phyloP scores from a whole-genome alignment of 345 rosid genomes.

The Atalantia buxifolia region DNA sequence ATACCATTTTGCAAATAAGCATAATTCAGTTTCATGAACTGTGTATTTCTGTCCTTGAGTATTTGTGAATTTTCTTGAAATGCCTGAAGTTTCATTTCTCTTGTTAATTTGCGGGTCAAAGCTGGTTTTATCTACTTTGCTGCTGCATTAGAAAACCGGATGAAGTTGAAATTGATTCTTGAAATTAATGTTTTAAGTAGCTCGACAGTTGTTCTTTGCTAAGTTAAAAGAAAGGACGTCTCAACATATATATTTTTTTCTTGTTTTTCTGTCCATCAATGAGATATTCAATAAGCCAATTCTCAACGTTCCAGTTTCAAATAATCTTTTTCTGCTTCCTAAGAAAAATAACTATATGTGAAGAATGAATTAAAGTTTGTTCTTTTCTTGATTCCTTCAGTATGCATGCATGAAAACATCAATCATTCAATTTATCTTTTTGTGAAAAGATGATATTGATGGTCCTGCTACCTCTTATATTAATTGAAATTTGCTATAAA shows the following conservation, averaged over 20 bases:
- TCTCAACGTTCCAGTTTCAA: neutral
- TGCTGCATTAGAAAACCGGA: neutral
- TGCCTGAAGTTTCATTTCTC: neutral
- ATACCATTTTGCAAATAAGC: neutral
- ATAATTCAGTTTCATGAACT: neutral
- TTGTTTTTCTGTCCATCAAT: neutral
- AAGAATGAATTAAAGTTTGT: neutral
- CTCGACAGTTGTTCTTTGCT: neutral
- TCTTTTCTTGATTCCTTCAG: neutral
- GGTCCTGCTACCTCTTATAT: neutral
- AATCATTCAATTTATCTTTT: neutral
- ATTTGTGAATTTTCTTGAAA: neutral
- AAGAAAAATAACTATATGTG: neutral
- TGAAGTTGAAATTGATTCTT: neutral
- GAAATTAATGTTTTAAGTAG: neutral
- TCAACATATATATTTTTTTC: neutral
- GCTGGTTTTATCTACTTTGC: neutral
- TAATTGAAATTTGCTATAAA: no score
- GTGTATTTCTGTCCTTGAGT: neutral
- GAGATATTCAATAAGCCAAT: neutral
- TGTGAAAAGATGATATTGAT: neutral
- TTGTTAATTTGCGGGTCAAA: neutral
- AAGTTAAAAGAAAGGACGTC: neutral
- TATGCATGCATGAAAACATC: neutral
- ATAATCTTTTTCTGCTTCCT: neutral